These are phyloP conservation scores for Colletotrichum navitas DNA, from an alignment of 2,329 filamentous ascomycete genomes.

Conservation along the genomic window DNA sequence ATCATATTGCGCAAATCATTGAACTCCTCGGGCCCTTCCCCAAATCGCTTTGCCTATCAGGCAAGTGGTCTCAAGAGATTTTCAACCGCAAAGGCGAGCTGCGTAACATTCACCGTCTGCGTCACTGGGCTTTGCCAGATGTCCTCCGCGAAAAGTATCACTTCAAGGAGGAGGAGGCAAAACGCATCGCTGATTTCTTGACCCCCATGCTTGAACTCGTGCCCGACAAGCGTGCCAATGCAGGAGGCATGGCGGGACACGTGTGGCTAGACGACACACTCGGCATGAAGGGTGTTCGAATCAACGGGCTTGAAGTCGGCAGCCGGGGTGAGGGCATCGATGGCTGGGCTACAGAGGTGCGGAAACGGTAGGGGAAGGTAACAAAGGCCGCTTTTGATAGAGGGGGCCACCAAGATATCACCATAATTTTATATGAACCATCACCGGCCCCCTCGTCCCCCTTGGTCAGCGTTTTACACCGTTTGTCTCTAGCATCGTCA, in stretches of 20 bases:
- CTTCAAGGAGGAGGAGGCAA: constrained; percentile 85
- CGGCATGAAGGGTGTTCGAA: constrained; percentile 85
- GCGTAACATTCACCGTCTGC: constrained; percentile 94
- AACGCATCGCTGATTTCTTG: constrained; percentile 84
- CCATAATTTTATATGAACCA: constrained; percentile 32
- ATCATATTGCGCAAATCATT: constrained; percentile 99
- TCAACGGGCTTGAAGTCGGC: constrained; percentile 81
- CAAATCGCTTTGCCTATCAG: constrained; percentile 89
- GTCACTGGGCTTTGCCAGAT: constrained; percentile 95
- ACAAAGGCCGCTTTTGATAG: constrained; percentile 21
- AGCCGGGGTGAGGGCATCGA: constrained; percentile 92
- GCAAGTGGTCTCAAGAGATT: constrained; percentile 98
- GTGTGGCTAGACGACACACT: constrained; percentile 85
- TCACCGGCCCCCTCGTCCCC: constrained; percentile 15
- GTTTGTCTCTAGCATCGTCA: not conserved
- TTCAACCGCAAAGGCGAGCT: constrained; percentile 98
- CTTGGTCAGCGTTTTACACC: constrained; percentile 10
- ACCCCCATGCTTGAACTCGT: constrained; percentile 91
- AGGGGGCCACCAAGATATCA: constrained; percentile 36
- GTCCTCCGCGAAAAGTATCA: constrained; percentile 98
- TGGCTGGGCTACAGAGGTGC: constrained; percentile 91
- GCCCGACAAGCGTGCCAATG: constrained; percentile 91
- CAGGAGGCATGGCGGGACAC: constrained; percentile 93
- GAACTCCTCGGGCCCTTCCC: constrained; percentile 95
- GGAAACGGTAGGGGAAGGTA: constrained; percentile 72